Conservation (phyloP, 257 asterid species). For the Marsdenia floribunda region DNA sequence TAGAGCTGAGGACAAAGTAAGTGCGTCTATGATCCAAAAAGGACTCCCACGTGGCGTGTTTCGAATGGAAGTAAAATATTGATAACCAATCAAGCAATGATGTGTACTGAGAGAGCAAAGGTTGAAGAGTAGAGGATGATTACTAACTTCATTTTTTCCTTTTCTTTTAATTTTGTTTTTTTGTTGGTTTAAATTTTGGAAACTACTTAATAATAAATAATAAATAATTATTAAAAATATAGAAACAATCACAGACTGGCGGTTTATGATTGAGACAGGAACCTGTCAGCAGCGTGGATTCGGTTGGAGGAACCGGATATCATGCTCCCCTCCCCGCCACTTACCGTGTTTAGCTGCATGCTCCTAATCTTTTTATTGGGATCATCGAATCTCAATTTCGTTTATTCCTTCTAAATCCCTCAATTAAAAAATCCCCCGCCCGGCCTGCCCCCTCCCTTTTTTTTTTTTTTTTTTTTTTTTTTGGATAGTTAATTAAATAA, state of each 20-base stretch:
- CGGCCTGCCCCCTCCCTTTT: too few species aligned
- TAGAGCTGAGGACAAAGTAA: background rate
- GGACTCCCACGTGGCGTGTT: background rate
- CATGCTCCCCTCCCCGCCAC: background rate
- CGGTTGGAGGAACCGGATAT: background rate
- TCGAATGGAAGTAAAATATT: background rate
- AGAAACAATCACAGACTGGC: background rate
- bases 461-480: too few species aligned
- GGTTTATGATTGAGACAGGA: slow-evolving; percentile 12
- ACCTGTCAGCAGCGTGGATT: slow-evolving; percentile 7
- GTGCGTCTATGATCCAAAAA: background rate
- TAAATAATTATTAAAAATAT: too few species aligned
- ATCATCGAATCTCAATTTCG: background rate
- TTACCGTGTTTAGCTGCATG: background rate
- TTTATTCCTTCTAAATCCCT: too few species aligned
- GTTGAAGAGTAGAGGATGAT: background rate
- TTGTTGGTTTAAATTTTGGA: background rate
- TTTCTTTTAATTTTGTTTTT: background rate
- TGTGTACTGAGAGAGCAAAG: background rate
- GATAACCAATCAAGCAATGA: background rate
- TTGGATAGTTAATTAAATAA: too few species aligned
- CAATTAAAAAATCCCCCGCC: too few species aligned
- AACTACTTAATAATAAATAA: background rate
- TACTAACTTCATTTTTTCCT: slow-evolving; percentile 19
- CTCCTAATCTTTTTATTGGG: background rate